Evolutionary conservation across 1,284 basidiomycete species (phyloP).

Genomic region (Laetiporus sulphureus): DNA sequence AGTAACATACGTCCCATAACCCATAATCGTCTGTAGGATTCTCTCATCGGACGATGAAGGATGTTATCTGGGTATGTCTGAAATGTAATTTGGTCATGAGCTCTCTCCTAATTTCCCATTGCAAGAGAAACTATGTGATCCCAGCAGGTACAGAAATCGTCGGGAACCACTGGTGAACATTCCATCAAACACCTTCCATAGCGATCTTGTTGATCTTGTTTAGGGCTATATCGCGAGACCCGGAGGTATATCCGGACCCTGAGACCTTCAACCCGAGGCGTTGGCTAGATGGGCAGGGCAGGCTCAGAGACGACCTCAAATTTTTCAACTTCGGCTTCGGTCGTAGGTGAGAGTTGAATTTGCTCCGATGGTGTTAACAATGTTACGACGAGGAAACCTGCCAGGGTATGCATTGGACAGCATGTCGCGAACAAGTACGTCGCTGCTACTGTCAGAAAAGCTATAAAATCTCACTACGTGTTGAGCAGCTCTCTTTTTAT

Average conservation of each 20-base stretch:
- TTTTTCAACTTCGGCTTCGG: conserved; percentile 54
- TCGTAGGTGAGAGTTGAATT: conserved; percentile 33
- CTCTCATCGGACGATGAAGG: conserved; percentile 49
- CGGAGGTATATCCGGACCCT: conserved; percentile 47
- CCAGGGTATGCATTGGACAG: conserved; percentile 54
- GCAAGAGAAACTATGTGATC: conserved; percentile 46
- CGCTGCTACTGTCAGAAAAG: not conserved
- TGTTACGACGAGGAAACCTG: too few relatives aligned
- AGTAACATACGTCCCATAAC: not conserved
- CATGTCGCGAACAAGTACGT: conserved; percentile 44
- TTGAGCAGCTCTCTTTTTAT: conserved; percentile 43
- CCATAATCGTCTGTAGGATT: conserved; percentile 32
- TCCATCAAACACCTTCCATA: not conserved
- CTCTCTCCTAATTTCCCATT: not conserved
- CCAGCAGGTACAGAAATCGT: conserved; percentile 52
- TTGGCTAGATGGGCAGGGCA: conserved; percentile 44
- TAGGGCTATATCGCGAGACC: conserved; percentile 50
- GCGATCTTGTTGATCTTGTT: not conserved
- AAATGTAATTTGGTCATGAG: not conserved
- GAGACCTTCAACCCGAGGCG: conserved; percentile 50
- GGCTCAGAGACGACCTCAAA: conserved; percentile 39
- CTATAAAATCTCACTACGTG: too few relatives aligned
- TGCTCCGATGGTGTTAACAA: too few relatives aligned
- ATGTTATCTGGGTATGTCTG: conserved; percentile 47
- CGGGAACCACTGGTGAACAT: conserved; percentile 51